Base-by-base conservation (phyloP, 257 asterid genomes). In the Solanum sitiens region DNA sequence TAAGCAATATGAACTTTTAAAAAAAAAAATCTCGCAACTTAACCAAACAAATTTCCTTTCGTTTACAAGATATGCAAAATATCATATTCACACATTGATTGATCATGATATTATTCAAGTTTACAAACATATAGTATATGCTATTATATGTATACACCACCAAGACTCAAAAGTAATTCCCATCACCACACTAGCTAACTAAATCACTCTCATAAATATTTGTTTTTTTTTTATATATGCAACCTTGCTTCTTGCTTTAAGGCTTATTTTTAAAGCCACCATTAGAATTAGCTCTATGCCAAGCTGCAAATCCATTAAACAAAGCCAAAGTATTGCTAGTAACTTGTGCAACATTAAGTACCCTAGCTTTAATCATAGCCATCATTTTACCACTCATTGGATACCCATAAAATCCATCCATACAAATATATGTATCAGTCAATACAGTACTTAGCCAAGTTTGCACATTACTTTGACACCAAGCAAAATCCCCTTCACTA, bases 391-490 rank as follows among this genome's bases (percentile, higher is more conserved):
- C 92, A 3, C 92, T 91, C 11, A 94, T 77, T 15, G 91, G 91
- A 76, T 87, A 79, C 44, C 95, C 93, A 11, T 93, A 91, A 25
- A 94, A 89, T 56, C 96, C 95, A 32, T 91, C 94, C 33, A 94
- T 35, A 27, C 98, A 94, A 73, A 79, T 86, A 73, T 89, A 90
- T 10, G 94, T 93, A 77, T 94, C 95, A 1, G 94, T 92, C 4
- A 90, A 86, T 1, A 94, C 96, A 3, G 95, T 89, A 73, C 95
- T 94, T 88, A 93, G 80, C 98, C 98, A 94, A 5, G 94, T 90
- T 18, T 89, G 44, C 0, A 94, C 92, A 77, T 93, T 94, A 89
- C 92, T 94, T 4, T 92, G 92, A 73, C 93, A 95, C 98, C 98
- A 94, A 11, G 85, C 87, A 75, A 94, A 93, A 12, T 92, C 88